Percentiles rank a stretch among this genome's conserved stretches.
Evolutionary conservation across 2,329 filamentous ascomycete species (phyloP).

Genomic region (Pseudodiploospora longispora): DNA sequence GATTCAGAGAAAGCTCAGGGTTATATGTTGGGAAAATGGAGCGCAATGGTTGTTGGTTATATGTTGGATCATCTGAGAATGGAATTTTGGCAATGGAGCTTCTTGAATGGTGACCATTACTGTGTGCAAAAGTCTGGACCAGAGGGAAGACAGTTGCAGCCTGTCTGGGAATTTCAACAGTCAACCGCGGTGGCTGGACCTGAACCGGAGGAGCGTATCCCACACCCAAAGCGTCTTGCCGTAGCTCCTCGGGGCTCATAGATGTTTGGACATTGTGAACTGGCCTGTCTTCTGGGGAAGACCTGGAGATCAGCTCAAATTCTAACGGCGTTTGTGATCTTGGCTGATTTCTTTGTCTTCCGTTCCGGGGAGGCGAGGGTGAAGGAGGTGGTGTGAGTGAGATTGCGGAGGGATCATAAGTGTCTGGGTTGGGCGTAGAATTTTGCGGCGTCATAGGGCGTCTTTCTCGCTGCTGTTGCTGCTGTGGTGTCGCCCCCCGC

Average conservation of each 20-base stretch:
- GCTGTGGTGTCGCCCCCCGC: slow-evolving; percentile 28
- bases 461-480: slow-evolving; percentile 25
- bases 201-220: slow-evolving; percentile 8
- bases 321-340: slow-evolving; percentile 26
- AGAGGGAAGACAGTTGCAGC: slow-evolving; percentile 45
- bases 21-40: slow-evolving; percentile 76
- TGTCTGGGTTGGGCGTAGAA: slow-evolving; percentile 3
- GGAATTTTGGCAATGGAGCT: slow-evolving; percentile 52
- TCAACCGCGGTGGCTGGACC: slow-evolving; percentile 33
- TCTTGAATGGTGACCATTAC: slow-evolving; percentile 41
- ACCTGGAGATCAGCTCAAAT: slow-evolving; percentile 17
- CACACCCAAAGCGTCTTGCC: slow-evolving; percentile 1
- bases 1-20: slow-evolving; percentile 54
- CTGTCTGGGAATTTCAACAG: slow-evolving; percentile 35
- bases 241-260: slow-evolving; percentile 6
- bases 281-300: slow-evolving; percentile 14
- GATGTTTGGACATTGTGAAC: slow-evolving; percentile 6
- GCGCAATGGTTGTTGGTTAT: slow-evolving; percentile 36
- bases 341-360: slow-evolving; percentile 25
- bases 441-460: slow-evolving; percentile 16
- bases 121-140: slow-evolving; percentile 40
- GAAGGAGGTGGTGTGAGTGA: slow-evolving; percentile 13
- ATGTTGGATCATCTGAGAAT: slow-evolving; percentile 25
- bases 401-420: slow-evolving; percentile 7
- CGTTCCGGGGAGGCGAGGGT: slow-evolving; percentile 21